A percentile compares a stretch with the other conserved stretches of the same genome.
phyloP scores from a whole-genome alignment of 768 basidiomycete genomes.

The Pleurotus tuber-regium region DNA sequence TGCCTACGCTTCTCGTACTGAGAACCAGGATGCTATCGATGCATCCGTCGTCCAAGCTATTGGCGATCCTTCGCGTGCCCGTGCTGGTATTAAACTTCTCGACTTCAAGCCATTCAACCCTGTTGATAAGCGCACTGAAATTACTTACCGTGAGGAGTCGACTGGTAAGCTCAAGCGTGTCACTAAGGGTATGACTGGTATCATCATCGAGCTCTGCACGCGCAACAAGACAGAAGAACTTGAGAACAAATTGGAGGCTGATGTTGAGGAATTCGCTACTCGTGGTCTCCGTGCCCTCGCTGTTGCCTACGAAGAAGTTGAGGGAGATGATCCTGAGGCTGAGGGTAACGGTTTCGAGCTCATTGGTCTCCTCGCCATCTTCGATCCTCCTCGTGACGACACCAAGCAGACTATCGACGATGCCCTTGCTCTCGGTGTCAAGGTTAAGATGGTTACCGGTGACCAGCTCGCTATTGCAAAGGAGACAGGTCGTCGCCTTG shows the following conservation, averaged over 20 bases:
- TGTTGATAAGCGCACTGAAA: slow-evolving; percentile 98
- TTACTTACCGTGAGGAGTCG: slow-evolving; percentile 93
- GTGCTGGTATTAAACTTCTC: slow-evolving; percentile 90
- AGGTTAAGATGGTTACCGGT: slow-evolving; percentile 99
- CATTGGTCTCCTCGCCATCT: slow-evolving; percentile 95
- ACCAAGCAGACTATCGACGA: slow-evolving; percentile 99
- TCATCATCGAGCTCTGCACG: slow-evolving; percentile 95
- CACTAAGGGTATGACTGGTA: slow-evolving; percentile 99
- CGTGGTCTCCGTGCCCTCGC: slow-evolving; percentile 98
- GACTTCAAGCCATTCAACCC: slow-evolving; percentile 99
- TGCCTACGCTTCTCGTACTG: slow-evolving; percentile 95
- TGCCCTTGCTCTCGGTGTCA: slow-evolving; percentile 91
- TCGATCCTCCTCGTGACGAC: slow-evolving; percentile 95
- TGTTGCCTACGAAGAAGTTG: slow-evolving; percentile 91
- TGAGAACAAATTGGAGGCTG: slow-evolving; percentile 88
- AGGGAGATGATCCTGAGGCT: slow-evolving; percentile 75
- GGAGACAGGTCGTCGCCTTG: slow-evolving; percentile 97
- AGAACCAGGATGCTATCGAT: slow-evolving; percentile 99
- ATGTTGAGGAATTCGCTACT: slow-evolving; percentile 93
- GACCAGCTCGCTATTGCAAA: slow-evolving; percentile 99
- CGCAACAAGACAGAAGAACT: slow-evolving; percentile 95
- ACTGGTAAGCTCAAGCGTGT: slow-evolving; percentile 97
- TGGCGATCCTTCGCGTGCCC: slow-evolving; percentile 70
- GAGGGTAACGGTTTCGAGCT: slow-evolving; percentile 98
- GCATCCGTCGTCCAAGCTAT: slow-evolving; percentile 79